A percentile compares a stretch with the other conserved stretches of the same genome.
Evolutionary conservation across 2,329 filamentous ascomycete species (phyloP).

Genomic region (Podosphaera xanthii): DNA sequence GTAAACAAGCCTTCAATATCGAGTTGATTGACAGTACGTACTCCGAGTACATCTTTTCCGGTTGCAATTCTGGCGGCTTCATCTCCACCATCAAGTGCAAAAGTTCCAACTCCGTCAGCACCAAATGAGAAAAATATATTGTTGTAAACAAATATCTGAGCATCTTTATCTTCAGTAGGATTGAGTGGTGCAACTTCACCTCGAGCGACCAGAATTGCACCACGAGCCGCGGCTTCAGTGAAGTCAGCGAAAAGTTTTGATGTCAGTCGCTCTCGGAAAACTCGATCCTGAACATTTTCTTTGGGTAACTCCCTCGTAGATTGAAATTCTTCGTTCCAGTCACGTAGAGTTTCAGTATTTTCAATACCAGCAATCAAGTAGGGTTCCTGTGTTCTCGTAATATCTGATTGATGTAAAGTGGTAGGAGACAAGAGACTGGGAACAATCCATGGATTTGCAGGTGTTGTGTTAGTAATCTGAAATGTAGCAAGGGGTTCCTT

Average conservation of each 20-base stretch:
- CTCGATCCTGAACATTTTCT: slow-evolving; percentile 80
- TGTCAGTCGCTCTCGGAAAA: slow-evolving; percentile 81
- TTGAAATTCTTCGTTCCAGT: slow-evolving; percentile 99
- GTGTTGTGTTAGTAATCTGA: slow-evolving; percentile 86
- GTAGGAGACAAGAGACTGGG: slow-evolving; percentile 40
- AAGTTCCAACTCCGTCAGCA: slow-evolving; percentile 90
- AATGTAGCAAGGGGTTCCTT: slow-evolving; percentile 81
- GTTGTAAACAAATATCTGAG: slow-evolving; percentile 98
- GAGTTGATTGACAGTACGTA: slow-evolving; percentile 87
- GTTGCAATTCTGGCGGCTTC: slow-evolving; percentile 90
- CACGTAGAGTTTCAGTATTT: slow-evolving; percentile 78
- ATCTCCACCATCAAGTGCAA: slow-evolving; percentile 86
- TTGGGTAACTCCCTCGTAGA: slow-evolving; percentile 86
- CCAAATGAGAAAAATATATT: slow-evolving; percentile 99
- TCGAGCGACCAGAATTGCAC: slow-evolving; percentile 74
- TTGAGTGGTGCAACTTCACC: slow-evolving; percentile 88
- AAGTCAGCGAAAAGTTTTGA: slow-evolving; percentile 97
- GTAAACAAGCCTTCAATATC: slow-evolving; percentile 90
- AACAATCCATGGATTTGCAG: slow-evolving; percentile 79
- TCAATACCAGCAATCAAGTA: slow-evolving; percentile 79
- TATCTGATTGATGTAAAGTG: slow-evolving; percentile 55
- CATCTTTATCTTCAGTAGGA: slow-evolving; percentile 76
- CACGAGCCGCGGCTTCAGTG: slow-evolving; percentile 79
- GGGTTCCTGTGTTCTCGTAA: slow-evolving; percentile 77
- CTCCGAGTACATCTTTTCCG: slow-evolving; percentile 86